These are phyloP conservation scores for Cokeromyces recurvatus DNA, from an alignment of 371 early-diverging fungal species.

Conservation along the genomic window DNA sequence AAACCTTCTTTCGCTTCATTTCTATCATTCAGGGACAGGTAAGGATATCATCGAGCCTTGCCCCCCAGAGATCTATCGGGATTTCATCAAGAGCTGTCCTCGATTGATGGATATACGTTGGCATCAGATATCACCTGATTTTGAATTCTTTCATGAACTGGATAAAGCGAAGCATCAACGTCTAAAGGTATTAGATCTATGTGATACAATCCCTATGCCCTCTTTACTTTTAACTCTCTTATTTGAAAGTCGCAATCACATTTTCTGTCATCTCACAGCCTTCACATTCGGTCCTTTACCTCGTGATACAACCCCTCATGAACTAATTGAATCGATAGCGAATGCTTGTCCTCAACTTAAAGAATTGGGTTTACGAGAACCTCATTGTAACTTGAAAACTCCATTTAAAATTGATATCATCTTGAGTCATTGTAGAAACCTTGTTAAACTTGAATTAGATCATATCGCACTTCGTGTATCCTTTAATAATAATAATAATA, in stretches of 20 bases:
- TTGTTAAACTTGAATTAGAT: neutral
- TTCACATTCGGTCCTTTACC: constrained; percentile 13
- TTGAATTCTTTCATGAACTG: constrained; percentile 8
- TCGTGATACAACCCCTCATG: constrained; percentile 2
- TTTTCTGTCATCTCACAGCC: neutral
- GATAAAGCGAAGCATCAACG: neutral
- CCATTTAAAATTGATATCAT: constrained; percentile 12
- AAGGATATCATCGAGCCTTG: constrained; percentile 11
- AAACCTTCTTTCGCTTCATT: constrained; percentile 2
- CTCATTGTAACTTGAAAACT: constrained; percentile 2
- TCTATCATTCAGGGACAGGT: constrained; percentile 6
- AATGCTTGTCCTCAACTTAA: constrained; percentile 6
- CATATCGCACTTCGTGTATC: constrained; percentile 13
- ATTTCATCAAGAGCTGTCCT: constrained; percentile 7
- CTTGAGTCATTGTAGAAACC: constrained; percentile 3
- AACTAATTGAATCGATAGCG: constrained; percentile 2
- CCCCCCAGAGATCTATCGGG: constrained; percentile 1
- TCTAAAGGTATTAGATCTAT: constrained; percentile 3
- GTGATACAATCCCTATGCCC: constrained; percentile 1
- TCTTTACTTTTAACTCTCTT: constrained; percentile 1
- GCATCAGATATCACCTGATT: constrained; percentile 11
- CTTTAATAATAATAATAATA: no score
- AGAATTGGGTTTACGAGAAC: constrained; percentile 3
- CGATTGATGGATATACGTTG: neutral
- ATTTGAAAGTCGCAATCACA: constrained; percentile 4